phyloP scores from a whole-genome alignment of 352 stramenopile genomes.

The Globisporangium uncinulatum region DNA sequence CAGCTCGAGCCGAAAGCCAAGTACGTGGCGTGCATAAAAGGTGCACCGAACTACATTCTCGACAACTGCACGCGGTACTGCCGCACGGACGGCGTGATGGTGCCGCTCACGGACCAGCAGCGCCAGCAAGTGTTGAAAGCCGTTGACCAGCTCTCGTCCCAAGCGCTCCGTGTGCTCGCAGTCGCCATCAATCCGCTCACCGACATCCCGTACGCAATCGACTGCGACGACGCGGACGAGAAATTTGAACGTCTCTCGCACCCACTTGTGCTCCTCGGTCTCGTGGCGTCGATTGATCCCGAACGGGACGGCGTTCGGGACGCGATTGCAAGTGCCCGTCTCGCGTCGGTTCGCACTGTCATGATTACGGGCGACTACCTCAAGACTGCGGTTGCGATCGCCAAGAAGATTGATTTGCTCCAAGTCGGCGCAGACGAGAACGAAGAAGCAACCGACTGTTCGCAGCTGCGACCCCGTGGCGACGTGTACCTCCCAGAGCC shows the following conservation, averaged over 20 bases:
- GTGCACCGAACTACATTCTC: conserved; percentile 67
- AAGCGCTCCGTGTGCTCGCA: conserved; percentile 85
- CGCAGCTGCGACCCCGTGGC: conserved; percentile 36
- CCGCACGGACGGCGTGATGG: conserved; percentile 38
- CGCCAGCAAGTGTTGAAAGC: conserved; percentile 41
- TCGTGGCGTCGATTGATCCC: conserved; percentile 91
- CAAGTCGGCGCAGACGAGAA: conserved; percentile 49
- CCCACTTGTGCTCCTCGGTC: conserved; percentile 86
- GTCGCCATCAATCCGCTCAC: conserved; percentile 79
- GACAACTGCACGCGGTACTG: conserved; percentile 58
- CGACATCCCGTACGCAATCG: conserved; percentile 32
- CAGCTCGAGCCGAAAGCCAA: conserved; percentile 29
- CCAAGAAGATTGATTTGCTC: conserved; percentile 90
- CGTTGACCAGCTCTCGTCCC: conserved; percentile 64
- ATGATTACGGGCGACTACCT: conserved; percentile 97
- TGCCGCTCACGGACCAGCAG: conserved; percentile 31
- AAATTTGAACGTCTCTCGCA: conserved; percentile 65
- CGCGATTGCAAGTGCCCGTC: conserved; percentile 39
- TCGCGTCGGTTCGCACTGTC: conserved; percentile 63
- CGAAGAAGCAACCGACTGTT: conserved; percentile 72
- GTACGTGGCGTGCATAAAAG: conserved; percentile 56
- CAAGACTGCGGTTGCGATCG: conserved; percentile 93
- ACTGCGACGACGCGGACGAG: conserved; percentile 57
- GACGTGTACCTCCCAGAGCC: conserved; percentile 51
- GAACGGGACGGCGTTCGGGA: conserved; percentile 56